A percentile compares a stretch with the other conserved stretches of the same genome.
These are phyloP conservation scores for Catunica adiposa DNA, from an alignment of 2,329 filamentous ascomycete genomes.

Conservation along the genomic window DNA sequence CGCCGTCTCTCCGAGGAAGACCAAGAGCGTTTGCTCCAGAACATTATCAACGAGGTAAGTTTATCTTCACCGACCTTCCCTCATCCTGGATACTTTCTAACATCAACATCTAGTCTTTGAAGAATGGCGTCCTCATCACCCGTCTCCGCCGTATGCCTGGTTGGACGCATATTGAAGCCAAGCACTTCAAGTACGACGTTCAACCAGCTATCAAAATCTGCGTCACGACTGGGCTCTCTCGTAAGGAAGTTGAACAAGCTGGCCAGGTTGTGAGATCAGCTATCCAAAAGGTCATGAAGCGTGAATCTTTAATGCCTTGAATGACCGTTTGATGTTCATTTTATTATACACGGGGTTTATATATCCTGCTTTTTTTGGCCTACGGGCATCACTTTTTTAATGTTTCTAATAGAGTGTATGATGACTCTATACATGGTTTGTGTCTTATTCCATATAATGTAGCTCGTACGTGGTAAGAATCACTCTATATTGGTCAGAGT, in stretches of 20 bases:
- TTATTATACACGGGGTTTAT: not conserved
- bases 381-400: not conserved
- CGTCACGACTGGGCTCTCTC: slow-evolving; percentile 69
- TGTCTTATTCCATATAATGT: too few relatives aligned
- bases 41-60: slow-evolving; percentile 88
- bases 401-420: too few relatives aligned
- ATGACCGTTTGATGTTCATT: not conserved
- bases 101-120: slow-evolving; percentile 42
- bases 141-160: slow-evolving; percentile 66
- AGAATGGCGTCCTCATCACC: slow-evolving; percentile 80
- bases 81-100: slow-evolving; percentile 9
- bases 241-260: slow-evolving; percentile 92
- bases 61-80: not conserved
- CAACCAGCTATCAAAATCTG: slow-evolving; percentile 81
- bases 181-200: slow-evolving; percentile 53
- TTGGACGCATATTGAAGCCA: slow-evolving; percentile 42
- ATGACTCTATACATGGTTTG: too few relatives aligned
- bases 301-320: slow-evolving; percentile 21
- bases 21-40: slow-evolving; percentile 71
- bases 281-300: slow-evolving; percentile 76
- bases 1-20: slow-evolving; percentile 55
- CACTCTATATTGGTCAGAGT: too few relatives aligned
- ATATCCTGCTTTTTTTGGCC: not conserved
- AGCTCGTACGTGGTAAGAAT: too few relatives aligned
- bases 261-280: slow-evolving; percentile 77